Conservation (phyloP, 257 asterid species). For the Striga asiatica region DNA sequence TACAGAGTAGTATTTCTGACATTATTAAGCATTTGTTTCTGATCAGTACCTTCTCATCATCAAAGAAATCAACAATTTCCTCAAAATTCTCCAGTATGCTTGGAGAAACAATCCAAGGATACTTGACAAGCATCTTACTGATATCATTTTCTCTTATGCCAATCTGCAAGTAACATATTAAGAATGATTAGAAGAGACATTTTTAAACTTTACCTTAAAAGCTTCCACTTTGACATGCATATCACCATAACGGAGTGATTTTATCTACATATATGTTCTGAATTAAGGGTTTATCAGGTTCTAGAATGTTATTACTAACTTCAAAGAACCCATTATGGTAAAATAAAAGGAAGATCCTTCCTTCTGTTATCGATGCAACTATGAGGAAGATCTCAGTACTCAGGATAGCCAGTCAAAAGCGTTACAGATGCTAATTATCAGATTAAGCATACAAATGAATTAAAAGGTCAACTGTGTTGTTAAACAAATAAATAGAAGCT, state of each 20-base stretch:
- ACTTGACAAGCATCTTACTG: conserved; percentile 64
- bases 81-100: conserved; percentile 56
- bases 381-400: too few species aligned
- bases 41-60: conserved; percentile 57
- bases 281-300: not conserved
- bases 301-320: not conserved
- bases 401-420: too few species aligned
- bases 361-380: too few species aligned
- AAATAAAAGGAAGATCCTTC: not conserved
- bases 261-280: not conserved
- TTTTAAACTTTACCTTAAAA: not conserved
- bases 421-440: too few species aligned
- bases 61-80: conserved; percentile 45
- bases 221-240: not conserved
- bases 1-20: not conserved
- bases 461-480: too few species aligned
- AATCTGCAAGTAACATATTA: conserved; percentile 36
- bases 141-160: conserved; percentile 32
- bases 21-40: conserved; percentile 1
- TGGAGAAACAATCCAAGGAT: conserved; percentile 88
- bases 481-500: too few species aligned
- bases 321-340: not conserved
- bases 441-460: too few species aligned
- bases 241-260: not conserved
- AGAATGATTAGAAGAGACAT: not conserved